Conservation (phyloP, 2,329 filamentous ascomycete genomes). For the Hirsutella thompsonii region DNA sequence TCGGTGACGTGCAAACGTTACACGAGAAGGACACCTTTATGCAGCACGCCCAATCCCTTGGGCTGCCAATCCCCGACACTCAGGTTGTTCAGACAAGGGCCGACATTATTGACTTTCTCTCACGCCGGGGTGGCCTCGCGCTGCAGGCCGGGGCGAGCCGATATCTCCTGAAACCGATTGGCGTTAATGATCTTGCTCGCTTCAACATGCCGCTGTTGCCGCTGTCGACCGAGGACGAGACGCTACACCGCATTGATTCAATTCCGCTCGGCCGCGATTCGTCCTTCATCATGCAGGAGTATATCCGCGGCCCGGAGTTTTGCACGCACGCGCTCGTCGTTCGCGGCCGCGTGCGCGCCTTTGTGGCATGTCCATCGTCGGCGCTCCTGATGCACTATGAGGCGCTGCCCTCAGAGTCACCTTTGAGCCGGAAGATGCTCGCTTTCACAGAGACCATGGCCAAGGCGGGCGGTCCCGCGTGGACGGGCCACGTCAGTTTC, state of each 20-base stretch:
- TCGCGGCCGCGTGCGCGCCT: conserved; percentile 49
- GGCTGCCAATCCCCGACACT: conserved; percentile 39
- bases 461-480: conserved; percentile 26
- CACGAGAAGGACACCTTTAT: conserved; percentile 57
- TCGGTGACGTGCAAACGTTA: conserved; percentile 40
- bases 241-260: conserved; percentile 37
- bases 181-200: conserved; percentile 45
- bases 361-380: conserved; percentile 51
- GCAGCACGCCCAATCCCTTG: conserved; percentile 37
- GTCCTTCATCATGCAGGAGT: conserved; percentile 53
- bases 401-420: conserved; percentile 39
- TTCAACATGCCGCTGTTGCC: conserved; percentile 55
- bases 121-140: conserved; percentile 12
- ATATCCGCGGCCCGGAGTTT: conserved; percentile 47
- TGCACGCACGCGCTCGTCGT: conserved; percentile 60
- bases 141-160: conserved; percentile 15
- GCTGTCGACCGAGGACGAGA: conserved; percentile 35
- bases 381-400: conserved; percentile 55
- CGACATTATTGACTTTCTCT: conserved; percentile 40
- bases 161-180: conserved; percentile 56
- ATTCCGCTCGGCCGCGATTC: conserved; percentile 33
- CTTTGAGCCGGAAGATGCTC: conserved; percentile 46
- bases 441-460: conserved; percentile 50
- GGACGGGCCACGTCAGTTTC: conserved; percentile 62
- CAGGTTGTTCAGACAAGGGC: conserved; percentile 38